phyloP scores from a whole-genome alignment of 768 basidiomycete species.

The Dioszegia aurantiaca region DNA sequence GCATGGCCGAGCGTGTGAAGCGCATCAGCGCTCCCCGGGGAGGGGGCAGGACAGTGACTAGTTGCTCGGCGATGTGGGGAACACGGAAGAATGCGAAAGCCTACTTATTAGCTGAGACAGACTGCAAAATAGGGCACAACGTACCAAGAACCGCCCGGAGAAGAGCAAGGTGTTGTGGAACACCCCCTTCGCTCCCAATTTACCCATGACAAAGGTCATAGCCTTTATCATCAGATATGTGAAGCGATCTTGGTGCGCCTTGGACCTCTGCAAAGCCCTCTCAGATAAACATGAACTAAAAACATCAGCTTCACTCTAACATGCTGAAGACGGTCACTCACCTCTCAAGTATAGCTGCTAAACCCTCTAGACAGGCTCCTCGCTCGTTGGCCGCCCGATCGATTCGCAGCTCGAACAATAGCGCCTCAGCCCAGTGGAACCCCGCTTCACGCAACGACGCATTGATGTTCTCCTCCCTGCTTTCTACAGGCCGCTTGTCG shows the following conservation, averaged over 20 bases:
- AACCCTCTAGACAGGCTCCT: slow-evolving; percentile 54
- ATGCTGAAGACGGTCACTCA: slow-evolving; percentile 15
- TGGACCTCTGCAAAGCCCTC: slow-evolving; percentile 39
- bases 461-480: slow-evolving; percentile 27
- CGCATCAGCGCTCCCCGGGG: slow-evolving; percentile 52
- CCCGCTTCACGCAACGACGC: slow-evolving; percentile 41
- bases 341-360: slow-evolving; percentile 54
- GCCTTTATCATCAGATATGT: slow-evolving; percentile 48
- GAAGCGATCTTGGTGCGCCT: slow-evolving; percentile 41
- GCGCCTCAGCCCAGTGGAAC: slow-evolving; percentile 51
- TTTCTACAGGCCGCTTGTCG: slow-evolving; percentile 45
- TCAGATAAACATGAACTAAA: slow-evolving; percentile 51
- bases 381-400: slow-evolving; percentile 54
- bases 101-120: slow-evolving; percentile 14
- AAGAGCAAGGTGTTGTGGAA: slow-evolving; percentile 57
- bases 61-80: slow-evolving; percentile 55
- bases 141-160: slow-evolving; percentile 53
- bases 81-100: slow-evolving; percentile 56
- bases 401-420: slow-evolving; percentile 52
- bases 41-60: slow-evolving; percentile 53
- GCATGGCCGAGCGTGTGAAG: slow-evolving; percentile 37
- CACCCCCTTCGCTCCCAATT: slow-evolving; percentile 55
- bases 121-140: slow-evolving; percentile 14
- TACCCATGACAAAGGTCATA: slow-evolving; percentile 54
- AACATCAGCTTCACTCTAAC: not conserved